Base-by-base conservation (phyloP, 306 rosid genomes). In the Comarum palustre region DNA sequence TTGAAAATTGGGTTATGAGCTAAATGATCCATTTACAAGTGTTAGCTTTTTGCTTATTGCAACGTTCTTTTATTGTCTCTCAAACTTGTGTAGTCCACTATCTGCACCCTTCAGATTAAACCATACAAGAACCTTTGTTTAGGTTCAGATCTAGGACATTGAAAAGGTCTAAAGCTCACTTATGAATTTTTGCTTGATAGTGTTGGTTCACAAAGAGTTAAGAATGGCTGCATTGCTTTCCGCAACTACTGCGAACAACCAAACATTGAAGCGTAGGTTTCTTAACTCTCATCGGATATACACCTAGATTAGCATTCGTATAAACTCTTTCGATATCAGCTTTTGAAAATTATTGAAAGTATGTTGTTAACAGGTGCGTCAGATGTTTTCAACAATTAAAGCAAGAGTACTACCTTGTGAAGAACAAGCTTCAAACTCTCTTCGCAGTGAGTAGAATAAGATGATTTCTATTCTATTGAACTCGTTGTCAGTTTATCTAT, bases 151-250 rank as follows among this genome's bases (percentile, higher is more conserved):
- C 69, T 29, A 2, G 38, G 50, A 32, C 69, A 63, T 32, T 29
- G 34, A n/a, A 43, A 17, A n/a, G 27, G 47, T 22, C 12, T 42
- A 36, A 55, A 7, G 62, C 57, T 67, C 38, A 47, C 11, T 57
- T 52, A 29, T 74, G 75, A 61, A 25, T 77, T 24, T 73, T 83
- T 82, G 80, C 15, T 45, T 5, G 69, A 68, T 90, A 95, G 99
- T 84, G 79, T 95, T 78, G 99, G 99, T 0, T 97, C 99, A n/a
- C 88, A 80, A 66, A 85, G 92, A 86, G 99, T 95, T 12, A 91
- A 88, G 77, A 87, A 95, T 82, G 81, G 79, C 74, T 95, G 99
- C 78, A 62, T 90, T 80, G 83, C 89, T 82, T 92, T 95, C 78
- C 95, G 99, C 77, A 92, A 75, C 71, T 81, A 65, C 82, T 95